A percentile compares a stretch with the other conserved stretches of the same genome.
phyloP scores from a whole-genome alignment of 805 yeast genomes.

The Spathaspora sp. region DNA sequence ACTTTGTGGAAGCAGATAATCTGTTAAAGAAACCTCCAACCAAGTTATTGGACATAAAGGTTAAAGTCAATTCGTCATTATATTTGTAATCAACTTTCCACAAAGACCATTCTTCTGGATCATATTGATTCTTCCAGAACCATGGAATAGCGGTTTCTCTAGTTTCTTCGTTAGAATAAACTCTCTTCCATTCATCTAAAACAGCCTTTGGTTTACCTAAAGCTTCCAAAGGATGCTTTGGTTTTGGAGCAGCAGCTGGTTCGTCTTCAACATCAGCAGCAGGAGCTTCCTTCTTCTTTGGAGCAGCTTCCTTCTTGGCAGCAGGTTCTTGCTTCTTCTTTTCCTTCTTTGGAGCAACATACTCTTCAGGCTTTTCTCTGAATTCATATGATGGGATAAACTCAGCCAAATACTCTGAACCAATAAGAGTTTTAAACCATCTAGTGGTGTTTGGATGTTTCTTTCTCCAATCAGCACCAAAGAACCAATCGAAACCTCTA shows the following conservation, averaged over 20 bases:
- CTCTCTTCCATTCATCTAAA: conserved; percentile 93
- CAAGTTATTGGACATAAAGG: conserved; percentile 98
- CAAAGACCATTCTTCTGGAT: conserved; percentile 89
- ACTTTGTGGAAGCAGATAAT: conserved; percentile 86
- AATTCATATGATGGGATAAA: conserved; percentile 52
- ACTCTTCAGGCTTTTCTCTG: conserved; percentile 64
- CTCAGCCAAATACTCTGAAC: conserved; percentile 44
- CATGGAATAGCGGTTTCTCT: conserved; percentile 92
- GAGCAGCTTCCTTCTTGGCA: conserved; percentile 38
- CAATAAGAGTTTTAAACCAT: conserved; percentile 63
- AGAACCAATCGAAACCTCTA: conserved; percentile 56
- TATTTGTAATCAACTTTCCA: conserved; percentile 96
- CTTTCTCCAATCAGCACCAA: conserved; percentile 64
- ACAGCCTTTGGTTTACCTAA: conserved; percentile 70
- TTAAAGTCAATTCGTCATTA: conserved; percentile 94
- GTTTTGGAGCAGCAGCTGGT: conserved; percentile 62
- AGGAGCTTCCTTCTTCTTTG: conserved; percentile 32
- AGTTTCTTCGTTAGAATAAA: conserved; percentile 95
- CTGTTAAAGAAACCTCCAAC: conserved; percentile 98
- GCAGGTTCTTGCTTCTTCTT: conserved; percentile 48
- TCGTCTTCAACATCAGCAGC: conserved; percentile 34
- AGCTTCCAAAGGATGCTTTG: conserved; percentile 87
- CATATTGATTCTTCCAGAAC: conserved; percentile 92
- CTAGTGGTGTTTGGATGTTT: conserved; percentile 60
- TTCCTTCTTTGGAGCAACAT: conserved; percentile 74